These are phyloP conservation scores for Pichia sp. DNA, from an alignment of 1,139 yeast genomes.

Conservation along the genomic window DNA sequence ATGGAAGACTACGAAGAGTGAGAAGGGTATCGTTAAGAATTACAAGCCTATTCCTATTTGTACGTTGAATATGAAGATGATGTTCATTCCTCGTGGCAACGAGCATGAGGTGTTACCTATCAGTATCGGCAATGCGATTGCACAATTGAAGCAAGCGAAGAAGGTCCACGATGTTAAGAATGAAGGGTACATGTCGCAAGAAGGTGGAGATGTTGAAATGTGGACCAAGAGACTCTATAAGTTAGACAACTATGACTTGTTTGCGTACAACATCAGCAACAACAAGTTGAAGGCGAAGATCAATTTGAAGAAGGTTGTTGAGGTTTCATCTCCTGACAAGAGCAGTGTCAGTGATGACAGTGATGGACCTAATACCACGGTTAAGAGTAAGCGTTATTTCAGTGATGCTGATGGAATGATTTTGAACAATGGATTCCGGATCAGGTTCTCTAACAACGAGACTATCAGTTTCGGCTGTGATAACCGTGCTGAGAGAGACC, in stretches of 20 bases:
- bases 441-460: slow-evolving; percentile 67
- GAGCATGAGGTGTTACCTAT: slow-evolving; percentile 61
- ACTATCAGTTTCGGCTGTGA: slow-evolving; percentile 70
- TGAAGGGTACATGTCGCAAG: slow-evolving; percentile 72
- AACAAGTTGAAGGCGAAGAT: slow-evolving; percentile 66
- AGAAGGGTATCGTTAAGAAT: slow-evolving; percentile 34
- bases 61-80: slow-evolving; percentile 66
- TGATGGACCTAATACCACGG: slow-evolving; percentile 30
- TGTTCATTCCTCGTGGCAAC: slow-evolving; percentile 64
- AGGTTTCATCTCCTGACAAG: slow-evolving; percentile 40
- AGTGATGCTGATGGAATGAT: slow-evolving; percentile 53
- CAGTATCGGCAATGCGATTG: slow-evolving; percentile 58
- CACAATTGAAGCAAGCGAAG: slow-evolving; percentile 46
- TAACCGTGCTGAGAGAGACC: slow-evolving; percentile 47
- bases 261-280: slow-evolving; percentile 64
- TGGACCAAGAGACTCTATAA: slow-evolving; percentile 65
- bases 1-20: slow-evolving; percentile 56
- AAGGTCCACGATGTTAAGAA: slow-evolving; percentile 38
- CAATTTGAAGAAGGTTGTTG: slow-evolving; percentile 60
- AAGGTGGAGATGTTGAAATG: slow-evolving; percentile 71
- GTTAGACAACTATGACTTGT: slow-evolving; percentile 56
- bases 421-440: slow-evolving; percentile 62
- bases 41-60: slow-evolving; percentile 64
- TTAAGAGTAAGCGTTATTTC: slow-evolving; percentile 43
- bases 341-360: background rate